phyloP scores from a whole-genome alignment of 164 flowering plant species.

The Houttuynia cordata region DNA sequence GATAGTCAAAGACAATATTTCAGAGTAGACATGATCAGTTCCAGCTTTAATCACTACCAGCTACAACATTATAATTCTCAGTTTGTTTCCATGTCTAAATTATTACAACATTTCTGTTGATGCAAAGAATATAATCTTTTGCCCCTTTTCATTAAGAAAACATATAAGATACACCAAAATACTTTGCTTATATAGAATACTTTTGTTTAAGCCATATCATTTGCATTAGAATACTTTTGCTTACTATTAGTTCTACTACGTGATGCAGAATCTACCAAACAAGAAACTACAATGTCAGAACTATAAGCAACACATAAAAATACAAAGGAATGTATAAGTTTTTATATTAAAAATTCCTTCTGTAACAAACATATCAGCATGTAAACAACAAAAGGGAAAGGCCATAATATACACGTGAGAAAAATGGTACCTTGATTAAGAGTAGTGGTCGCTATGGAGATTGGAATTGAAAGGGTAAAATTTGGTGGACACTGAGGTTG shows the following conservation, averaged over 20 bases:
- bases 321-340: neutral
- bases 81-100: neutral
- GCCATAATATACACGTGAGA: neutral
- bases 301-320: too few species aligned
- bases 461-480: conserved; percentile 32
- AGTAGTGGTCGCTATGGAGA: conserved; percentile 17
- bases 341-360: neutral
- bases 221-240: too few species aligned
- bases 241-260: neutral
- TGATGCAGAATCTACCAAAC: neutral
- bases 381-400: neutral
- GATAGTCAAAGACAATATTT: neutral
- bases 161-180: too few species aligned
- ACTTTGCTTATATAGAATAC: too few species aligned
- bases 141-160: neutral
- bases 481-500: conserved; percentile 46
- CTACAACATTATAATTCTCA: neutral
- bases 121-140: neutral
- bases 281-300: too few species aligned
- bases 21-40: neutral
- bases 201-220: neutral
- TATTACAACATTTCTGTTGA: neutral
- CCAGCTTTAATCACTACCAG: neutral
- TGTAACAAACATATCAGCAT: conserved; percentile 27
- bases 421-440: conserved; percentile 28